These are phyloP conservation scores for Chlamydomonas applanata DNA, from an alignment of 139 green algal genomes.

Conservation along the genomic window DNA sequence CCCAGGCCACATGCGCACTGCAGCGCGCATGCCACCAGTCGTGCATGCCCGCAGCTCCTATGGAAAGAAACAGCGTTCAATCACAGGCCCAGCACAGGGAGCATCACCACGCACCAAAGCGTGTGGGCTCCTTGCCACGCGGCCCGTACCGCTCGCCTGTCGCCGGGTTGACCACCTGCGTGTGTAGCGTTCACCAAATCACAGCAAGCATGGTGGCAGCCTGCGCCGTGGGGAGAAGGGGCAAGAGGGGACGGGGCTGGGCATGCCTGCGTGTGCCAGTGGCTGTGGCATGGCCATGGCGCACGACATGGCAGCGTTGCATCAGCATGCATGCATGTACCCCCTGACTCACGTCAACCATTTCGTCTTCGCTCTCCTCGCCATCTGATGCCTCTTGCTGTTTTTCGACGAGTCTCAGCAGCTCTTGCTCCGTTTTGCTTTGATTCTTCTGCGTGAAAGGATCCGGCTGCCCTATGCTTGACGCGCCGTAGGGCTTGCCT, in stretches of 20 bases:
- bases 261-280: no score
- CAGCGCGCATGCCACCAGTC: not conserved
- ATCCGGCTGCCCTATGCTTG: not conserved
- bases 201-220: not conserved
- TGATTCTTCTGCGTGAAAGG: not conserved
- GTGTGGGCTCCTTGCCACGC: conserved; percentile 16
- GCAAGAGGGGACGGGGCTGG: no score
- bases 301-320: no score
- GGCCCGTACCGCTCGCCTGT: conserved; percentile 15
- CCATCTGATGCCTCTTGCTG: not conserved
- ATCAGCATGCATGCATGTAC: not conserved
- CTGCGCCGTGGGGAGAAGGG: no score
- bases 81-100: no score
- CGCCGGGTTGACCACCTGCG: not conserved
- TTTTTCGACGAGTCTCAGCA: not conserved
- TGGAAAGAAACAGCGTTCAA: no score
- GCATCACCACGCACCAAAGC: conserved; percentile 18
- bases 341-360: not conserved
- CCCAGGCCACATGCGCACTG: not conserved
- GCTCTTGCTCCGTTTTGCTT: conserved; percentile 4
- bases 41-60: not conserved
- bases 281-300: no score
- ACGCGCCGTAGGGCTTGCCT: no score
- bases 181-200: no score
- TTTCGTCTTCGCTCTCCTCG: not conserved